Evolutionary conservation across 2,329 filamentous ascomycete genomes (phyloP).

Genomic region (Monilinia polystroma): DNA sequence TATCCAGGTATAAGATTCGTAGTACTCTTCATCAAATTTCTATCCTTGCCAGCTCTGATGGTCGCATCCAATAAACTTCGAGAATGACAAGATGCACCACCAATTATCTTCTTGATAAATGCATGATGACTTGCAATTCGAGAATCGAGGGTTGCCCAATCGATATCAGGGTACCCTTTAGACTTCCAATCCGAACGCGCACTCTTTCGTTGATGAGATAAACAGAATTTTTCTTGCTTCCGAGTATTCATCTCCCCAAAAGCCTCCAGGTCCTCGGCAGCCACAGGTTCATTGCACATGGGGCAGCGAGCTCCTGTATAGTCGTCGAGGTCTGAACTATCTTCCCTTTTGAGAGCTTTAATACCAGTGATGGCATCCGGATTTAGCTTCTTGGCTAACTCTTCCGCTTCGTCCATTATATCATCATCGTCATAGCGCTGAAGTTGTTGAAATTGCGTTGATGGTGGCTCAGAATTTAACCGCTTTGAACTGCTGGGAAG

Average conservation of each 20-base stretch:
- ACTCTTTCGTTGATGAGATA: slow-evolving; percentile 56
- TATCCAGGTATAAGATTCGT: slow-evolving; percentile 68
- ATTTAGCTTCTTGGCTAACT: slow-evolving; percentile 9
- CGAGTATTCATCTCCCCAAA: slow-evolving; percentile 56
- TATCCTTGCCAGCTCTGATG: slow-evolving; percentile 57
- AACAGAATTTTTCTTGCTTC: slow-evolving; percentile 63
- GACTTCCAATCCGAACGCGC: slow-evolving; percentile 46
- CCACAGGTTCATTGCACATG: slow-evolving; percentile 63
- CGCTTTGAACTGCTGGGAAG: background rate
- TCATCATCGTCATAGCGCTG: slow-evolving; percentile 18
- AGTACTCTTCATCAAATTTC: slow-evolving; percentile 57
- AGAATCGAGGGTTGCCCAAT: slow-evolving; percentile 62
- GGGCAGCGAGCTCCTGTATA: slow-evolving; percentile 51
- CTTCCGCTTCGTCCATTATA: slow-evolving; percentile 10
- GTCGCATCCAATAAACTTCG: slow-evolving; percentile 54
- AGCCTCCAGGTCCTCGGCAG: slow-evolving; percentile 52
- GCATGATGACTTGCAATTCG: slow-evolving; percentile 58
- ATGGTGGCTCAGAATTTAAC: background rate
- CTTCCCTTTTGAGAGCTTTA: background rate
- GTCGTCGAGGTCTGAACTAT: slow-evolving; percentile 6
- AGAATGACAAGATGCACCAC: slow-evolving; percentile 57
- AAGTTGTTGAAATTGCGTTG: slow-evolving; percentile 9
- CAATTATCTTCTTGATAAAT: slow-evolving; percentile 59
- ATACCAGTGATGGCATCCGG: background rate
- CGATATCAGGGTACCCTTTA: slow-evolving; percentile 65